A percentile compares a stretch with the other conserved stretches of the same genome.
phyloP scores from a whole-genome alignment of 2,329 filamentous ascomycete species.

The Hypomyces rosellus region DNA sequence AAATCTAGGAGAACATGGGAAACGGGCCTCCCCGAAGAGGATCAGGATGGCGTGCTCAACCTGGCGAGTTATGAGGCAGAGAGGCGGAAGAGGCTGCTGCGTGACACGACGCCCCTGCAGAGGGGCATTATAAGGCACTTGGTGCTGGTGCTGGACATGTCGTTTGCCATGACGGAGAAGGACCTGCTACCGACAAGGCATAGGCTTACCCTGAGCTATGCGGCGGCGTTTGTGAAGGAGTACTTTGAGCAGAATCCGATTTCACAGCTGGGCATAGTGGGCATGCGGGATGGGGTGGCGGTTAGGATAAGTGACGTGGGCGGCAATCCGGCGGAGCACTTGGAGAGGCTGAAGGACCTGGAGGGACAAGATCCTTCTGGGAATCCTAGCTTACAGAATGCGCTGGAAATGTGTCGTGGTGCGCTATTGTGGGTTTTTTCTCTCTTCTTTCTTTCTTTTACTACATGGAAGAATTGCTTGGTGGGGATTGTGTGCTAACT shows the following conservation, averaged over 20 bases:
- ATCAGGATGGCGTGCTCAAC: constrained; percentile 70
- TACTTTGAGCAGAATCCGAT: constrained; percentile 99
- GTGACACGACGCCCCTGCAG: constrained; percentile 92
- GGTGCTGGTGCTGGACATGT: constrained; percentile 85
- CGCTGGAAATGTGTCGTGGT: constrained; percentile 88
- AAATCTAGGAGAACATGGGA: constrained; percentile 65
- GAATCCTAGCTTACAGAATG: constrained; percentile 82
- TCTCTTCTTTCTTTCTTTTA: neutral
- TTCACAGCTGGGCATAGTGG: constrained; percentile 85
- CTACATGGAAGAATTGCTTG: neutral
- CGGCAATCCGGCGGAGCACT: constrained; percentile 84
- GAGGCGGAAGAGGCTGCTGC: constrained; percentile 73
- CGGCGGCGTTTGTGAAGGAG: constrained; percentile 81
- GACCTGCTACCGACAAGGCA: constrained; percentile 86
- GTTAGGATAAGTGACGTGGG: constrained; percentile 81
- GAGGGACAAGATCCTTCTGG: constrained; percentile 64
- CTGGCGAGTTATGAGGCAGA: constrained; percentile 75
- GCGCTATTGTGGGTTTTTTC: constrained; percentile 64
- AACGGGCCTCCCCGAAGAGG: constrained; percentile 60
- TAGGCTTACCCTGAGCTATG: constrained; percentile 73
- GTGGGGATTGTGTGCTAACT: constrained; percentile 10
- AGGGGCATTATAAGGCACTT: constrained; percentile 96
- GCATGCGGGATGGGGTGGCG: constrained; percentile 88
- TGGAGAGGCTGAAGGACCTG: constrained; percentile 65
- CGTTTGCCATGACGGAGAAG: constrained; percentile 89